phyloP scores from a whole-genome alignment of 345 rosid genomes.

The Melastoma malabathricum region DNA sequence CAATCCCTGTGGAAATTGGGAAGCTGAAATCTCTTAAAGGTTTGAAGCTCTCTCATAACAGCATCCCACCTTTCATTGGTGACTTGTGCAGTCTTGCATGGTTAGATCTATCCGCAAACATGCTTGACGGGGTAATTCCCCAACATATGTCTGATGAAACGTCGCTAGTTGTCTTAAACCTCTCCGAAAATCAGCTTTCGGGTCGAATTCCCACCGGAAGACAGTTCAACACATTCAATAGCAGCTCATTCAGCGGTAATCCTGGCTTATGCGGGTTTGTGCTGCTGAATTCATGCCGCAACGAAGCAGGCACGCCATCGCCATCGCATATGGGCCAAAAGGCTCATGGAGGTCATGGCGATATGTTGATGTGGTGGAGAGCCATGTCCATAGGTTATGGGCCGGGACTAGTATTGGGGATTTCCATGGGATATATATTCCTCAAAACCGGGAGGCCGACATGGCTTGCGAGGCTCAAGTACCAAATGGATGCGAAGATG shows the following conservation, averaged over 20 bases:
- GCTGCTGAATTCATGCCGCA: conserved; percentile 1
- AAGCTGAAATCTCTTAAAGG: conserved; percentile 8
- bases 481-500: too few relatives aligned
- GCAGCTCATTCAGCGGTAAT: conserved; percentile 6
- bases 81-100: conserved; percentile 1
- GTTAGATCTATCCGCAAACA: conserved; percentile 5
- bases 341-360: background rate
- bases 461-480: too few relatives aligned
- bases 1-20: conserved; percentile 12
- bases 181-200: conserved; percentile 4
- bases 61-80: conserved; percentile 6
- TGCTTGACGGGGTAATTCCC: background rate
- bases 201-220: conserved; percentile 10
- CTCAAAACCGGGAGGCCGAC: too few relatives aligned
- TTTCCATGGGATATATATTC: too few relatives aligned
- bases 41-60: conserved; percentile 18
- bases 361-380: background rate
- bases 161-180: conserved; percentile 5
- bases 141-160: background rate
- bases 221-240: conserved; percentile 9
- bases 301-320: background rate
- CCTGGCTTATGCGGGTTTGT: conserved; percentile 12
- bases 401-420: too few relatives aligned
- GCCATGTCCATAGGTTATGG: background rate
- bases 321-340: background rate